Base-by-base conservation (phyloP, 2,329 filamentous ascomycete species). In the Chrysoporthe cubensis region DNA sequence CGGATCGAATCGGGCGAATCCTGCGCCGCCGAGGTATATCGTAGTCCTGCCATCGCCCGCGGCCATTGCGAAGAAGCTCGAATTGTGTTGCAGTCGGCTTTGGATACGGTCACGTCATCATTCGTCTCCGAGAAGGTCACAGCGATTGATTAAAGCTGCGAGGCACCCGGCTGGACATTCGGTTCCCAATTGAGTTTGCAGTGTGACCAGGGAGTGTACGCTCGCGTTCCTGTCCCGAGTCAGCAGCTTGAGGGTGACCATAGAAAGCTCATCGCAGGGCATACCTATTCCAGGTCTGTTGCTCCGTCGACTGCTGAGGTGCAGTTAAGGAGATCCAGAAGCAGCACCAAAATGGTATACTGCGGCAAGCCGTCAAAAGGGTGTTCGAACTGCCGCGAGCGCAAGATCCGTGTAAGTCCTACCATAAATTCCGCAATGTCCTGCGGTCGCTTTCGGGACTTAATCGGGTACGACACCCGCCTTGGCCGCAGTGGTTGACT, bases 281-380 rank as follows among this genome's bases (percentile, higher is more conserved):
- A 43, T 43, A 42, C 59, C 61, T 37, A 14, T 26, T 3, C 26
- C 18, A 52, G 61, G n/a, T 32, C 34, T 54, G 37, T 42, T 62
- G 44, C 46, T 37, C 13, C 48, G n/a, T 43, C 26, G 46, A 37
- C 46, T 21, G 11, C 54, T n/a, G 18, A 4, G 16, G 16, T 40
- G 54, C 54, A n/a, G 18, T 21, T 26, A 42, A n/a, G 7, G 40
- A 32, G 34, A 50, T 9, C 13, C 37, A n/a, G 34, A 54, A 60
- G 57, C 57, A 34, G 43, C 61, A 54, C 46, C 61, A 63, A n/a
- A 16, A 87, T 87, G 85, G 85, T 87, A 6, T 87, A 86, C 72
- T 87, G 85, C 71, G 85, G 85, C 5, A 86, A 86, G 72, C 85
- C 85, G 56, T 87, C 84, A 48, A 85, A 84, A 73, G 84, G 84